Base-by-base conservation (phyloP, 768 basidiomycete species). In the Multifurca ochricompacta region DNA sequence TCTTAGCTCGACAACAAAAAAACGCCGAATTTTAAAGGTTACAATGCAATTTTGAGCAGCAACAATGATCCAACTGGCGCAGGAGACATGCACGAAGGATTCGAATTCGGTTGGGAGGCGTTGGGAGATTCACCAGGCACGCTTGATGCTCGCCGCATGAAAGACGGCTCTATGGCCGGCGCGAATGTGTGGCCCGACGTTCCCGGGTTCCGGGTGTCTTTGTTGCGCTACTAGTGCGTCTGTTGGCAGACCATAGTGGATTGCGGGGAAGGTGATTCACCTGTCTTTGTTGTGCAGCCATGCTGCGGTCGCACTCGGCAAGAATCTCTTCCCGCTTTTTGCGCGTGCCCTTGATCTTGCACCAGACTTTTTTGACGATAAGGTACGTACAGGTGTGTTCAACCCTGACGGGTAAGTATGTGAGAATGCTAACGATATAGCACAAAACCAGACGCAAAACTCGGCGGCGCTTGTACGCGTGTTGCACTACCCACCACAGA, bases 51-150 rank as follows among this genome's bases (percentile, higher is more conserved):
- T 2, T 73, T 85, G 6, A 83, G 82, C 51, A 80, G 79, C 46
- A 91, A 91, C 65, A 85, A 82, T 49, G 78, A 92, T 62, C 82
- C 87, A 0, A 74, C 78, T n/a, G 77, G 79, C 43, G 70, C 77
- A n/a, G 92, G 92, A 1, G 93, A 97, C 65, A 68, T 94, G 50
- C 90, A 94, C 64, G 92, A 97, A 66, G 91, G 86, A 3, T 95
- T 93, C 66, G 85, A 92, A 62, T 75, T 95, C 53, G 89, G 90
- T 3, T 84, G 80, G 76, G 86, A 91, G 64, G 68, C 72, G 23
- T 64, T 77, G 0, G 62, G 71, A n/a, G 53, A 36, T n/a, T 34
- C 35, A 10, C 52, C 62, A 7, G 64, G 64, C 53, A 51, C 28
- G 0, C 31, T 59, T 23, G 64, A 69, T 55, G 60, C 65, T 46